Conservation (phyloP, 2,329 filamentous ascomycete genomes). For the Pleoardoris graminearum region DNA sequence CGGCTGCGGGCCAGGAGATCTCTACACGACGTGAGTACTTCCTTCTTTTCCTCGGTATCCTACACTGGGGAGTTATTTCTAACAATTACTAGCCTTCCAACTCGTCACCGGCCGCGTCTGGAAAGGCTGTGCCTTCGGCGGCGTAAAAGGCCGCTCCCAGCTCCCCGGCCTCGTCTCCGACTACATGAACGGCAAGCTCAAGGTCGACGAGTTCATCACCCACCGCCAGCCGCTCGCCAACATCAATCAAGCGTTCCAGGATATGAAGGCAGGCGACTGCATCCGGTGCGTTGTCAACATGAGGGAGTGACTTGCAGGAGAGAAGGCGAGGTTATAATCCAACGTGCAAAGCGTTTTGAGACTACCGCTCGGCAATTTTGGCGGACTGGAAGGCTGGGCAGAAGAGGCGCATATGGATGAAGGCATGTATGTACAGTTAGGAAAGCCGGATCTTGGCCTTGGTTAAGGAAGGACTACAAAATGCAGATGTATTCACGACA, state of each 20-base stretch:
- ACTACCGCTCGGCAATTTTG: too few relatives aligned
- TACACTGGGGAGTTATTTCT: slow-evolving; percentile 1
- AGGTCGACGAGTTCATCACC: slow-evolving; percentile 99
- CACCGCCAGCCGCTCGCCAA: slow-evolving; percentile 80
- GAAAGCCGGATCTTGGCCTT: too few relatives aligned
- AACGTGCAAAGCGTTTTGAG: not conserved
- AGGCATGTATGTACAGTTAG: too few relatives aligned
- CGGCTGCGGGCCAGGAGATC: slow-evolving; percentile 94
- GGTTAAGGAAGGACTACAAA: too few relatives aligned
- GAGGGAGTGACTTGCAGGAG: slow-evolving; percentile 37
- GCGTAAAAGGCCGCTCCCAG: slow-evolving; percentile 96
- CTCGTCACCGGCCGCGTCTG: slow-evolving; percentile 96
- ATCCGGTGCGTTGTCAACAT: slow-evolving; percentile 89
- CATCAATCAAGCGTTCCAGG: slow-evolving; percentile 88
- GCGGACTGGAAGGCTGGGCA: too few relatives aligned
- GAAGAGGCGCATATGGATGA: too few relatives aligned
- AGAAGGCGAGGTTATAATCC: not conserved
- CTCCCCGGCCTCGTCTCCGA: slow-evolving; percentile 84
- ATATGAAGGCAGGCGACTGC: slow-evolving; percentile 96
- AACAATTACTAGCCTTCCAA: slow-evolving; percentile 75
- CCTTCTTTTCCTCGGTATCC: not conserved
- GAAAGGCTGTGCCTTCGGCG: slow-evolving; percentile 97
- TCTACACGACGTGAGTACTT: slow-evolving; percentile 78
- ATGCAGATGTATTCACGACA: too few relatives aligned
- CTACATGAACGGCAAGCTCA: slow-evolving; percentile 86